Evolutionary conservation across 495 filamentous ascomycete species (phyloP).

Genomic region (Talaromyces nanjingensis): DNA sequence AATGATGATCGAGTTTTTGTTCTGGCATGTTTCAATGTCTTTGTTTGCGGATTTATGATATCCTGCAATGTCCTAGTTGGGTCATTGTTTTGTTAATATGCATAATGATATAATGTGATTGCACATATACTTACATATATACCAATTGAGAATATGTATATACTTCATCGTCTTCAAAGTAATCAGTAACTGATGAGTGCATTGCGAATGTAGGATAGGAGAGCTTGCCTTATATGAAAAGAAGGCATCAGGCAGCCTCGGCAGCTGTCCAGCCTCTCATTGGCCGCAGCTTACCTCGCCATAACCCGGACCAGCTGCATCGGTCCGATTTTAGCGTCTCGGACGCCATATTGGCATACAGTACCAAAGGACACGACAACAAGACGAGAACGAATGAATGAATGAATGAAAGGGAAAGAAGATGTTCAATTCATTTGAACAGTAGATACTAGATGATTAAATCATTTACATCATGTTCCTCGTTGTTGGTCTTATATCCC

Average conservation of each 20-base stretch:
- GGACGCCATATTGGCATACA: background rate
- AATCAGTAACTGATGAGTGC: background rate
- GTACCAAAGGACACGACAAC: background rate
- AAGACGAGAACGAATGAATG: background rate
- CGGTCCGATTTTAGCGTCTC: background rate
- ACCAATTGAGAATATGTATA: background rate
- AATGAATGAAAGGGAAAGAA: background rate
- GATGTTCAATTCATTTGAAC: background rate
- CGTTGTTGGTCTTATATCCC: background rate
- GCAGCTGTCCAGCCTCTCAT: background rate
- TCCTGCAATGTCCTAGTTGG: background rate
- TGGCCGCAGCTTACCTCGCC: background rate
- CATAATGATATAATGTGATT: constrained; percentile 7
- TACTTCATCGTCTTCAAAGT: background rate
- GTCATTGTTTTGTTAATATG: constrained; percentile 2
- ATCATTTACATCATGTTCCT: background rate
- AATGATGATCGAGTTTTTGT: background rate
- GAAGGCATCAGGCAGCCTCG: background rate
- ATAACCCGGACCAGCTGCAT: background rate
- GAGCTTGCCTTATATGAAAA: background rate
- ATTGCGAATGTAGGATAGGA: background rate
- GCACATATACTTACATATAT: background rate
- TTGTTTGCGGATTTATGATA: constrained; percentile 4
- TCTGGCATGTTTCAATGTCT: background rate
- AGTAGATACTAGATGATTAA: background rate